Base-by-base conservation (phyloP, 2,329 filamentous ascomycete species). In the Phyllosticta capitalensis region DNA sequence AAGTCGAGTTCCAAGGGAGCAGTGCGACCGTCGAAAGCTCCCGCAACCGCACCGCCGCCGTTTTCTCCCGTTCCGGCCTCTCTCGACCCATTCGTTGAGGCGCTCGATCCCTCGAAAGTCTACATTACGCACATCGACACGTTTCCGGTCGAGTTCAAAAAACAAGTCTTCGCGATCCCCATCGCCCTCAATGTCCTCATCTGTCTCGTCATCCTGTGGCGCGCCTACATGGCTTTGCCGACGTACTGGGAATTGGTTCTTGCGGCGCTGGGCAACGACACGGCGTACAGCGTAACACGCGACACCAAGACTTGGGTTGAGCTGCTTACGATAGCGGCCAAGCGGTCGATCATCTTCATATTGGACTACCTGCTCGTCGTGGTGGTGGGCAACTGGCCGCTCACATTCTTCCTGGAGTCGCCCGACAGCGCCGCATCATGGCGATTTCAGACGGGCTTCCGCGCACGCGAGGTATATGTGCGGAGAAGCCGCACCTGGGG, bases 111-210 rank as follows among this genome's bases (percentile, higher is more conserved):
- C 59, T 75, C 81, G 59, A 84, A 89, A 72, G 81, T 95, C 70
- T 96, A 96, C 80, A 82, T 96, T 67, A 81, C 87, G 28, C 91
- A 96, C 76, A 78, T 95, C 73, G 92, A 96, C 78, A 76, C 75
- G 62, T 85, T 87, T 63, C 84, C 86, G 0, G 73, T 75, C 20
- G 78, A 80, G 26, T 84, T 92, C 75, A 96, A 96, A 75, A 83
- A 83, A 70, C 88, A 89, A 68, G 87, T 95, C 67, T 96, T 96
- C 74, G 67, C 84, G 54, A 85, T 96, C 0, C 90, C 92, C 17
- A 79, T 90, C 19, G 72, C 85, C 19, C 84, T 96, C 74, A 96
- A 96, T 73, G 60, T 87, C 33, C 74, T 77, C 65, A 84, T 96
- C 60, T 76, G 79, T 9, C 67, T 79, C 1, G 73, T 89, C 30